Evolutionary conservation across 345 rosid species (phyloP).

Genomic region (Diplotaxis tenuifolia): DNA sequence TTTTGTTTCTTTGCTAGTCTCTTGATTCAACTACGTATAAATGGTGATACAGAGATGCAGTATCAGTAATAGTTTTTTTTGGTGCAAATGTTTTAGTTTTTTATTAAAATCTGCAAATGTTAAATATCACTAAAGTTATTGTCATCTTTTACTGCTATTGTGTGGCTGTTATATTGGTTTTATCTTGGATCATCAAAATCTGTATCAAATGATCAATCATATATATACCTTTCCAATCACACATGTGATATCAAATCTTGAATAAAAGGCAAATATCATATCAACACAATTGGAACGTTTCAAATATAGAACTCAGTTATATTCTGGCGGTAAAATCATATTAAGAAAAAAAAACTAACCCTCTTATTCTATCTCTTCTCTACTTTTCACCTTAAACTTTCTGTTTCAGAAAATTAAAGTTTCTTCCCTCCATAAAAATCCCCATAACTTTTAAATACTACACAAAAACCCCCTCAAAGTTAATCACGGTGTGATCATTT

Average conservation of each 20-base stretch:
- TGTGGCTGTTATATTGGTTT: too few relatives aligned
- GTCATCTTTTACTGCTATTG: too few relatives aligned
- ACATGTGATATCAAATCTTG: not conserved
- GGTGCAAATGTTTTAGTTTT: too few relatives aligned
- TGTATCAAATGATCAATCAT: not conserved
- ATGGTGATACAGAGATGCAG: too few relatives aligned
- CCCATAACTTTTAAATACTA: slow-evolving; percentile 20
- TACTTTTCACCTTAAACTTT: not conserved
- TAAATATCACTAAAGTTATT: too few relatives aligned
- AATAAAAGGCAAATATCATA: not conserved
- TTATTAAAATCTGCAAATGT: too few relatives aligned
- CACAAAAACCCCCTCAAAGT: not conserved
- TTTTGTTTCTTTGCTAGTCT: too few relatives aligned
- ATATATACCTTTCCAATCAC: too few relatives aligned
- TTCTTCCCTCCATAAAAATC: not conserved
- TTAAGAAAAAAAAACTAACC: not conserved
- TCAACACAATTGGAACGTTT: not conserved
- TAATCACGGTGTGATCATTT: not conserved
- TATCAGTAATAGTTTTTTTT: too few relatives aligned
- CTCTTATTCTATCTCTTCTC: not conserved
- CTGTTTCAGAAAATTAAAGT: not conserved
- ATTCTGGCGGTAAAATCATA: slow-evolving; percentile 28
- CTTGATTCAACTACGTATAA: too few relatives aligned
- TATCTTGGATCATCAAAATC: too few relatives aligned
- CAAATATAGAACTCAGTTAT: not conserved